Conservation (phyloP, 73 alveolate genomes). For the Tetrahymena malaccensis region DNA sequence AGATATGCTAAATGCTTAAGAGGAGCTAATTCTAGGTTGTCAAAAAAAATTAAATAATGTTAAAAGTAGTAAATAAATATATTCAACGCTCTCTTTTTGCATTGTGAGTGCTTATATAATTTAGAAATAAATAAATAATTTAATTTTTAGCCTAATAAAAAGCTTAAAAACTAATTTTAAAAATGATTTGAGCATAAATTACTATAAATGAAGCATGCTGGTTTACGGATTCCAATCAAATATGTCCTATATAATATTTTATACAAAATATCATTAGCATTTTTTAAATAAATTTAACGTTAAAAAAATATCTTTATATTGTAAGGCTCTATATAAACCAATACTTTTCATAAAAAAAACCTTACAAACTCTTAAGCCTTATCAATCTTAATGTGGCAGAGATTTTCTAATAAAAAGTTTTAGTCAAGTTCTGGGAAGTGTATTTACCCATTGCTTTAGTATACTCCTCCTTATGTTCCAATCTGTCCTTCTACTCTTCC, state of each 20-base stretch:
- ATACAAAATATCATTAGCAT: neutral
- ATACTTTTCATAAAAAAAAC: neutral
- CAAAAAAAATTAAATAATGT: too few relatives aligned
- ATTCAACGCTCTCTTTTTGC: neutral
- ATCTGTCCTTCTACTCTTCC: neutral
- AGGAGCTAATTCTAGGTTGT: neutral
- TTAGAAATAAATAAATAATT: neutral
- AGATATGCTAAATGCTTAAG: neutral
- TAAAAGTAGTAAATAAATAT: neutral
- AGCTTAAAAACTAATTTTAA: neutral
- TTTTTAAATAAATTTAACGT: neutral
- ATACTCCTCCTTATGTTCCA: neutral
- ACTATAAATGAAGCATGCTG: neutral
- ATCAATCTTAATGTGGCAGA: neutral
- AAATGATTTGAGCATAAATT: neutral
- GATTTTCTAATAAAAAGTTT: neutral
- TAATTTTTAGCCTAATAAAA: neutral
- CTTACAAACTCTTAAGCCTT: neutral
- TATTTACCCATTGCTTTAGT: neutral
- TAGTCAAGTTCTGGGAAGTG: neutral
- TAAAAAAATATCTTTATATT: neutral
- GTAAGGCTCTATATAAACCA: neutral
- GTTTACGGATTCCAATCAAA: neutral
- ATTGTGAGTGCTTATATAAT: neutral
- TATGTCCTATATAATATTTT: neutral